These are phyloP conservation scores for Beauveria bassiana DNA, from an alignment of 2,329 filamentous ascomycete species.

Conservation along the genomic window DNA sequence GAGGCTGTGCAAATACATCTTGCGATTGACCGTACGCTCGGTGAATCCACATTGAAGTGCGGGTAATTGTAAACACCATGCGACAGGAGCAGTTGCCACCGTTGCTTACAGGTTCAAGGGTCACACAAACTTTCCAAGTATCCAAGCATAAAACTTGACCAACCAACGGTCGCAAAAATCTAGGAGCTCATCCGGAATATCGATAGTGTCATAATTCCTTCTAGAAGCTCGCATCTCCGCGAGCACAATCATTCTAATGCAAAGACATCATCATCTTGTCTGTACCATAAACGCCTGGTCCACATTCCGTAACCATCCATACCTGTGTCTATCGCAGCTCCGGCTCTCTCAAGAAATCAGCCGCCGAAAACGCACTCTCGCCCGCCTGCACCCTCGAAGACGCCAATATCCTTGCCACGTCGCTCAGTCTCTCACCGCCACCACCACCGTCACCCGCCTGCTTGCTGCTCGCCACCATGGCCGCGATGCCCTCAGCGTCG, in stretches of 20 bases:
- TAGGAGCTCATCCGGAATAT: background rate
- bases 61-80: too few relatives aligned
- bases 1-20: background rate
- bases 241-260: background rate
- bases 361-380: slow-evolving; percentile 28
- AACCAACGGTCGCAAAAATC: too few relatives aligned
- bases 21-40: too few relatives aligned
- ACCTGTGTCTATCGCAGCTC: slow-evolving; percentile 28
- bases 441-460: background rate
- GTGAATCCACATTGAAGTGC: too few relatives aligned
- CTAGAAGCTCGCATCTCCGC: background rate
- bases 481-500: slow-evolving; percentile 10
- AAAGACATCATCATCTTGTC: background rate
- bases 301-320: background rate
- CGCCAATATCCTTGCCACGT: slow-evolving; percentile 22
- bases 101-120: too few relatives aligned
- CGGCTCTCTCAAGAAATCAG: slow-evolving; percentile 36
- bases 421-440: slow-evolving; percentile 17
- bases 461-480: background rate
- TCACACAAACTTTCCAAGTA: too few relatives aligned
- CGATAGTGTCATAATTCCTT: background rate
- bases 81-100: too few relatives aligned
- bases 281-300: background rate
- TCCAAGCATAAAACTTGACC: too few relatives aligned
- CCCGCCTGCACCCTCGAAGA: slow-evolving; percentile 24